Conservation (phyloP, 225 moss, liverwort and hornwort genomes). For the Anthoceros angustus region DNA sequence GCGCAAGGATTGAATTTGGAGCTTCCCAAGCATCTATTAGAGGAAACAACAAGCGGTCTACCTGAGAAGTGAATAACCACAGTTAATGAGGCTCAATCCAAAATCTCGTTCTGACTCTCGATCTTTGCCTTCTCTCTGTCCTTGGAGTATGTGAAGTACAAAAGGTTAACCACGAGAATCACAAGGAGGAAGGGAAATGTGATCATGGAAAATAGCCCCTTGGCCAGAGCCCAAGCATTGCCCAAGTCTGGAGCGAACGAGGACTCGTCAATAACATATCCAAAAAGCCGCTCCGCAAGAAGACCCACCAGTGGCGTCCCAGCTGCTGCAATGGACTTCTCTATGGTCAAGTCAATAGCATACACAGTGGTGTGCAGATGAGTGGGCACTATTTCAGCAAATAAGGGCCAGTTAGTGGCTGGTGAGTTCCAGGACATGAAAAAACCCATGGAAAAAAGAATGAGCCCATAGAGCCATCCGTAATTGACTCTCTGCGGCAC, state of each 20-base stretch:
- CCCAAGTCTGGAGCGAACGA: conserved; percentile 15
- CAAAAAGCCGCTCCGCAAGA: conserved; percentile 35
- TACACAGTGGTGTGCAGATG: conserved; percentile 51
- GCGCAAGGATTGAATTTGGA: too few relatives aligned
- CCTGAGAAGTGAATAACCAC: too few relatives aligned
- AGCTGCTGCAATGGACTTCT: conserved; percentile 42
- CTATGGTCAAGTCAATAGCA: conserved; percentile 44
- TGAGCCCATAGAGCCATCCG: conserved; percentile 28
- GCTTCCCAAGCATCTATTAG: too few relatives aligned
- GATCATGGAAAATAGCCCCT: conserved; percentile 34
- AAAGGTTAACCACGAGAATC: conserved; percentile 20
- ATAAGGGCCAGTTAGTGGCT: conserved; percentile 52
- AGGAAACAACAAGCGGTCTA: too few relatives aligned
- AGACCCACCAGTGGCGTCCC: conserved; percentile 50
- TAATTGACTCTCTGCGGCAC: conserved; percentile 24
- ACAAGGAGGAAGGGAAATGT: conserved; percentile 29
- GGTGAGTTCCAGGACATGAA: conserved; percentile 51
- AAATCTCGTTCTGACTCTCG: not conserved
- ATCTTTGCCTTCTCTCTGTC: conserved; percentile 36
- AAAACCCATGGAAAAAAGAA: conserved; percentile 37
- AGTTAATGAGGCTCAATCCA: too few relatives aligned
- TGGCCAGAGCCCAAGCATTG: conserved; percentile 39
- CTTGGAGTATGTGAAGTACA: conserved; percentile 47
- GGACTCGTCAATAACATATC: conserved; percentile 13
- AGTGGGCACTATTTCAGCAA: conserved; percentile 50